Percentiles rank a stretch among this genome's conserved stretches.
Conservation (phyloP, 2,329 filamentous ascomycete species). For the Calonectria crousiana region DNA sequence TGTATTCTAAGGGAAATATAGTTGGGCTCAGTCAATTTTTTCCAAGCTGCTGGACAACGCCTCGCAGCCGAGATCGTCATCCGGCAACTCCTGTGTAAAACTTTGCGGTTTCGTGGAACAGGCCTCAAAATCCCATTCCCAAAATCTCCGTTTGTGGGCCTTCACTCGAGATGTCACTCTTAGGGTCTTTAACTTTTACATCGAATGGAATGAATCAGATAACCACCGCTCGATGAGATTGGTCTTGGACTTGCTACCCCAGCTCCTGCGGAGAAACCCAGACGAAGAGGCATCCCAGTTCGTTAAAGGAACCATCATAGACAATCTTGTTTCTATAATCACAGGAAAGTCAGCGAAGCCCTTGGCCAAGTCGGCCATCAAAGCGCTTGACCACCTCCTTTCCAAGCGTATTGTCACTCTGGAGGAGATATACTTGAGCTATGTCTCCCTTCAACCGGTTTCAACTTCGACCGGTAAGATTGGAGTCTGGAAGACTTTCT, state of each 20-base stretch:
- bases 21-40: slow-evolving; percentile 58
- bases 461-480: slow-evolving; percentile 22
- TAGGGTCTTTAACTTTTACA: slow-evolving; percentile 70
- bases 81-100: slow-evolving; percentile 68
- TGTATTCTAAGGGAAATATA: slow-evolving; percentile 40
- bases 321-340: slow-evolving; percentile 69
- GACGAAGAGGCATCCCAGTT: slow-evolving; percentile 49
- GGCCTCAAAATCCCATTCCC: slow-evolving; percentile 63
- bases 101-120: slow-evolving; percentile 74
- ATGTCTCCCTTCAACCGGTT: slow-evolving; percentile 53
- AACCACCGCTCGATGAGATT: slow-evolving; percentile 73
- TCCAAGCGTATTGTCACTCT: slow-evolving; percentile 68
- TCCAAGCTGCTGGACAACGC: slow-evolving; percentile 61
- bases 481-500: slow-evolving; percentile 63
- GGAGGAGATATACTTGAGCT: slow-evolving; percentile 58
- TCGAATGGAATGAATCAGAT: slow-evolving; percentile 76
- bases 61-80: slow-evolving; percentile 65
- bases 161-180: slow-evolving; percentile 62
- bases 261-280: slow-evolving; percentile 64
- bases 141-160: slow-evolving; percentile 60
- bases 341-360: slow-evolving; percentile 71
- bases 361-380: slow-evolving; percentile 77
- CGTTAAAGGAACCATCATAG: slow-evolving; percentile 61
- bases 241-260: slow-evolving; percentile 68
- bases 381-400: slow-evolving; percentile 74